Conservation (phyloP, 2,329 filamentous ascomycete genomes). For the Chaetomium sp. region DNA sequence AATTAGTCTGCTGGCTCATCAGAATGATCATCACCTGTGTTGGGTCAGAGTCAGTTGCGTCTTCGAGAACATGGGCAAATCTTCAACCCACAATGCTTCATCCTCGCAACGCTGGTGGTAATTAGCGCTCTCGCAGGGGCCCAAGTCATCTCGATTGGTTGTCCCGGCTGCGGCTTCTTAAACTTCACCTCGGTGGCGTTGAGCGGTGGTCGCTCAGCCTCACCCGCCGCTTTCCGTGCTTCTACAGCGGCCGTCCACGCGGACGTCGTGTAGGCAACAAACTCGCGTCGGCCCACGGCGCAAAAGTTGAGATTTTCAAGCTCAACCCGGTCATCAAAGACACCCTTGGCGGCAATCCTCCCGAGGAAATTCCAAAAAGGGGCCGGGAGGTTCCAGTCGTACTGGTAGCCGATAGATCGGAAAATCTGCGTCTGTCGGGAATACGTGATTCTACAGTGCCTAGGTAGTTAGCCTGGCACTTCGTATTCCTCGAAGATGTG, state of each 20-base stretch:
- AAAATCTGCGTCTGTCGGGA: slow-evolving; percentile 20
- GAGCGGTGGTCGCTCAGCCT: neutral
- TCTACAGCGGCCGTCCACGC: slow-evolving; percentile 14
- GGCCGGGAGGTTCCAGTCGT: slow-evolving; percentile 18
- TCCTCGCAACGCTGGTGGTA: neutral
- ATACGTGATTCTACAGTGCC: slow-evolving; percentile 14
- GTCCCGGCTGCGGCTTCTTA: neutral
- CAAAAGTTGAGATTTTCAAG: slow-evolving; percentile 18
- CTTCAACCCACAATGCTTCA: neutral
- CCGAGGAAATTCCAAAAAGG: slow-evolving; percentile 26
- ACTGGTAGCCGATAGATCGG: slow-evolving; percentile 22
- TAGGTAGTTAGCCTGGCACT: neutral
- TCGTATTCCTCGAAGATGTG: neutral
- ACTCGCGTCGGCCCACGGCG: slow-evolving; percentile 15
- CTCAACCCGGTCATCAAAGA: slow-evolving; percentile 14
- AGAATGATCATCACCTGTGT: neutral
- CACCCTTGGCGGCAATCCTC: slow-evolving; percentile 14
- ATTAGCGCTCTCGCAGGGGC: neutral
- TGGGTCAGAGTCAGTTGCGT: neutral
- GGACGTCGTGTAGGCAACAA: slow-evolving; percentile 20
- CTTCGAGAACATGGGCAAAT: neutral
- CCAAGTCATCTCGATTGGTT: neutral
- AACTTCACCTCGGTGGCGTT: neutral
- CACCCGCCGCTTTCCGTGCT: slow-evolving; percentile 1
- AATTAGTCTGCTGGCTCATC: neutral